phyloP scores from a whole-genome alignment of 2,329 filamentous ascomycete genomes.

The Fusarium armeniacum region DNA sequence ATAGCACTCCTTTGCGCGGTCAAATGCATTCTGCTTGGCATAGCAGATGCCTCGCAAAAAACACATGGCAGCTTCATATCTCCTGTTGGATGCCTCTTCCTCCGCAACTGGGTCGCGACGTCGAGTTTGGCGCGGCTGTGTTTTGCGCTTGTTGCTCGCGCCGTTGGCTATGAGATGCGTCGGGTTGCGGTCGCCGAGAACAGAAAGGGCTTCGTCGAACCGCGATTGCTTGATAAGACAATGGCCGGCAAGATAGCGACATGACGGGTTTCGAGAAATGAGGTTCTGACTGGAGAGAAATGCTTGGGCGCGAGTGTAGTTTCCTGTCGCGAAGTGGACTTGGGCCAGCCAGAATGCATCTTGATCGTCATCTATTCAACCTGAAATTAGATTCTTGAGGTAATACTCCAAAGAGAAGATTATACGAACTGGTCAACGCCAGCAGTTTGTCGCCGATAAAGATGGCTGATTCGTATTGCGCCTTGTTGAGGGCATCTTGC shows the following conservation, averaged over 20 bases:
- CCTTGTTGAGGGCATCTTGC: slow-evolving; percentile 94
- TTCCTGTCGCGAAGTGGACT: slow-evolving; percentile 94
- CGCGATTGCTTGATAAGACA: slow-evolving; percentile 93
- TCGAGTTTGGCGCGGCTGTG: slow-evolving; percentile 53
- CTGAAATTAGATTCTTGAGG: slow-evolving; percentile 16
- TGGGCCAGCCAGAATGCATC: slow-evolving; percentile 99
- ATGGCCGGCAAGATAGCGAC: slow-evolving; percentile 92
- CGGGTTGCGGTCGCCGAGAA: slow-evolving; percentile 95
- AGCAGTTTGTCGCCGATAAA: slow-evolving; percentile 98
- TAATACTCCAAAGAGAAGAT: not conserved
- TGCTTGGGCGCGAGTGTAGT: slow-evolving; percentile 91
- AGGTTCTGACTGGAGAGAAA: slow-evolving; percentile 89
- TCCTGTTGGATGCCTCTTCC: slow-evolving; percentile 80
- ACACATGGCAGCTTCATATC: slow-evolving; percentile 97
- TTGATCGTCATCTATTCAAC: slow-evolving; percentile 80
- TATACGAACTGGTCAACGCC: slow-evolving; percentile 85
- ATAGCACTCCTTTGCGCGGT: slow-evolving; percentile 97
- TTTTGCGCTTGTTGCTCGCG: slow-evolving; percentile 57
- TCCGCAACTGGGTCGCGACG: slow-evolving; percentile 58
- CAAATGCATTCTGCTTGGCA: slow-evolving; percentile 96
- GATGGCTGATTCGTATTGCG: slow-evolving; percentile 95
- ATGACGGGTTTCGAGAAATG: slow-evolving; percentile 83
- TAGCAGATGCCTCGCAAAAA: slow-evolving; percentile 94
- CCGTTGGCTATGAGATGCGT: slow-evolving; percentile 81
- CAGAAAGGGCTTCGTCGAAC: slow-evolving; percentile 86